Evolutionary conservation across 306 rosid genomes (phyloP), one percentile per base, ranked within the genome.

Genomic region (Prunus salicina): DNA sequence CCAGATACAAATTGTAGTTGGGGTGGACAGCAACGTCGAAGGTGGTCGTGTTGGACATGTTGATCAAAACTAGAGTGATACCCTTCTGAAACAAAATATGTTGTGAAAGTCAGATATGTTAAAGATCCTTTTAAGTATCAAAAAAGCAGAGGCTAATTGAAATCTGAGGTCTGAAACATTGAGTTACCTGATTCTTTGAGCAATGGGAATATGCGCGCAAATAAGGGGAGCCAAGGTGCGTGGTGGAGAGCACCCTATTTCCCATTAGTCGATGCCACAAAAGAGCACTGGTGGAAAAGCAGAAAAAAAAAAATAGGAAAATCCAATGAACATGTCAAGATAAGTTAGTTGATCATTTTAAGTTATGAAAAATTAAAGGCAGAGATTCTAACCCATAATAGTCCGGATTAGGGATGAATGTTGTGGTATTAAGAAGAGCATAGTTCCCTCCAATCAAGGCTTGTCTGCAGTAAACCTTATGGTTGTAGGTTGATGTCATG

Each of bases 351-450:
- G 28, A 20, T 38, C n/a, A 66, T 32, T 6, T 45, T 25, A 38
- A 38, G 43, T 47, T 47, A 47, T 2, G 2, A 47, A 3, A 25
- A 60, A 11, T n/a, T 8, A 9, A 28, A 32, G 56, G 11, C 12
- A 1, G 24, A 28, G 71, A 80, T 74, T 76, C 65, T 60, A 67
- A 82, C 93, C 89, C 86, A 53, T 88, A 88, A 60, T 87, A 87
- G 77, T 91, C 91, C 0, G 96, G 96, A 67, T 91, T 91, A 63
- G 93, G 96, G 19, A 83, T 77, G 80, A 86, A 89, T 13, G 89
- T 32, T 9, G 92, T 85, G 49, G 92, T 87, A 50, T 89, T 87
- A 16, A 89, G 88, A 43, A 87, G 69, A 28, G 64, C 97, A 75
- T 91, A 89, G 64, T 89, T 89, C 56, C 97, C 97, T 58, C 97